These are phyloP conservation scores for Globisporangium mamillatum DNA, from an alignment of 352 stramenopile genomes.

Conservation along the genomic window DNA sequence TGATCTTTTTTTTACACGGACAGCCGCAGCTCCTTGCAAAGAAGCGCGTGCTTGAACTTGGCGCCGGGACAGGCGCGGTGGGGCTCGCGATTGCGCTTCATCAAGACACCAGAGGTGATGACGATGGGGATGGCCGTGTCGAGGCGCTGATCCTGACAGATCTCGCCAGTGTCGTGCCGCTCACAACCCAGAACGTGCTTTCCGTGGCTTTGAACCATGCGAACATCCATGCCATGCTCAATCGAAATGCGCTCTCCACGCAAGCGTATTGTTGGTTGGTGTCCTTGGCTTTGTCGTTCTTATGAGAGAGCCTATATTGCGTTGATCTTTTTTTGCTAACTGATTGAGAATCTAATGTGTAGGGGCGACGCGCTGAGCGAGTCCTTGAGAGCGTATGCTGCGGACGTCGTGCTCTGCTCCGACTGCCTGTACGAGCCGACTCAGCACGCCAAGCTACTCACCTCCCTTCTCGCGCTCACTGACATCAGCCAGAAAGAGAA, in stretches of 20 bases:
- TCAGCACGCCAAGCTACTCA: constrained; percentile 34
- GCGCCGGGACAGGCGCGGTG: constrained; percentile 50
- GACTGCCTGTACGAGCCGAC: constrained; percentile 69
- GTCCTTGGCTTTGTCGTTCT: neutral
- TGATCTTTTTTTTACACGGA: constrained; percentile 39
- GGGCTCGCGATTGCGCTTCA: constrained; percentile 26
- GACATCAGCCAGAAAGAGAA: neutral
- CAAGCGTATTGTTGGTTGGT: constrained; percentile 40
- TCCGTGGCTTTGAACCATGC: constrained; percentile 22
- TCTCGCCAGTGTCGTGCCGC: constrained; percentile 39
- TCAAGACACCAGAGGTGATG: constrained; percentile 2
- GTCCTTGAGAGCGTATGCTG: neutral
- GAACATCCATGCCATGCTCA: constrained; percentile 20
- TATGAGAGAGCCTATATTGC: neutral
- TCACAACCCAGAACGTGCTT: constrained; percentile 38
- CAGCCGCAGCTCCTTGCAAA: constrained; percentile 26
- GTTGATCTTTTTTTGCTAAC: neutral
- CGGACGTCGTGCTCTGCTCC: constrained; percentile 41
- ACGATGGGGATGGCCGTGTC: constrained; percentile 5
- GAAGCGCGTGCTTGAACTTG: constrained; percentile 51
- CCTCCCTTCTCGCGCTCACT: constrained; percentile 44
- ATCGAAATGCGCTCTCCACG: constrained; percentile 23
- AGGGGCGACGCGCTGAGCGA: constrained; percentile 13
- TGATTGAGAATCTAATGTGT: neutral
- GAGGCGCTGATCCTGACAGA: constrained; percentile 54